Base-by-base conservation (phyloP, 169 alveolate species). In the Cryptosporidium canis region DNA sequence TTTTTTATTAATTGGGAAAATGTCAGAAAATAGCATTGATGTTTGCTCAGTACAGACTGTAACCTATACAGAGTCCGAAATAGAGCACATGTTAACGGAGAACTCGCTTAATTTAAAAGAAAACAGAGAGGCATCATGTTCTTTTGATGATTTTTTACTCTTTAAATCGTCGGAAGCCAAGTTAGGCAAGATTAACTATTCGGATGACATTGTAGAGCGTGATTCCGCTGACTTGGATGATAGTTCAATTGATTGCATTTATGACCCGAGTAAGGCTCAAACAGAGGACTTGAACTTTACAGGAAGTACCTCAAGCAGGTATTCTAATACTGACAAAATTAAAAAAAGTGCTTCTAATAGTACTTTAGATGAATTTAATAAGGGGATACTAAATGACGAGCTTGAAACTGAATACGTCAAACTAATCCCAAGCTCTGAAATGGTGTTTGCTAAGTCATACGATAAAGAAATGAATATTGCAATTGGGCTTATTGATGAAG, bases 391-490 rank as follows among this genome's bases (percentile, higher is more conserved):
- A 7, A 66, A 66, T 37, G 82, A 66, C n/a, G 82, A 66, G n/a
- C 58, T 66, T 4, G 61, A 39, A 14, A 66, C 66, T 11, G 72
- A 77, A 2, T 77, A 77, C n/a, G 47, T 77, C 12, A 77, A 63
- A 43, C 44, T 77, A 33, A 77, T 77, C 27, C 72, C 87, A 9
- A 77, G 37, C 37, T 55, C 70, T 12, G 87, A 61, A 14, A 11
- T 61, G 16, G 70, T 43, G 14, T 55, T 51, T 70, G 55, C 72
- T 14, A 77, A 58, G 5, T 55, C 63, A 27, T 77, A 21, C 27
- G 87, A 77, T 61, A 45, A 77, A 18, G 71, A 77, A 21, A 77
- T 77, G 87, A 58, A 61, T 27, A 39, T 56, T 58, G 87, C 87
- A 61, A 41, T 77, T 41, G 72, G 43, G 3, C 11, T 77, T 14